These are phyloP conservation scores for Aotearoamyces nothofagi DNA, from an alignment of 2,329 filamentous ascomycete species.

Conservation along the genomic window DNA sequence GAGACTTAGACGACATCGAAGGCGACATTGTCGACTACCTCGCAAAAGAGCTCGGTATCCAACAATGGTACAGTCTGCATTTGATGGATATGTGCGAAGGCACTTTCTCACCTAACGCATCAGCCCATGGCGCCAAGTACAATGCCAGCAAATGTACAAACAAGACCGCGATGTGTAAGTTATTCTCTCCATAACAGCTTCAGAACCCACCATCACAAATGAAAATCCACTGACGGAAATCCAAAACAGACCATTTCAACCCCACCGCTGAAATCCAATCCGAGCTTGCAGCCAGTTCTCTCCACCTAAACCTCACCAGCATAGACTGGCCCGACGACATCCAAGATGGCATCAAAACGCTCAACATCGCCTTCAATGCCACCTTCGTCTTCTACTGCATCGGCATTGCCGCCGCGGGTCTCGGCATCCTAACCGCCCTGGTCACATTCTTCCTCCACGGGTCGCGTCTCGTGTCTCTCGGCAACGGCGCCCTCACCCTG, in stretches of 20 bases:
- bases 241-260: conserved; percentile 30
- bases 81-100: conserved; percentile 43
- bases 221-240: background rate
- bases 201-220: background rate
- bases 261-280: conserved; percentile 31
- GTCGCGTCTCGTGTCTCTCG: conserved; percentile 28
- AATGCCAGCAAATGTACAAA: conserved; percentile 41
- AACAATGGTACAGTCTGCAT: conserved; percentile 46
- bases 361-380: conserved; percentile 32
- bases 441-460: conserved; percentile 25
- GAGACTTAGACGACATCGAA: conserved; percentile 20
- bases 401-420: conserved; percentile 33
- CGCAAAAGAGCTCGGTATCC: conserved; percentile 32
- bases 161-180: conserved; percentile 31
- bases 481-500: conserved; percentile 32
- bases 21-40: conserved; percentile 23
- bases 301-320: conserved; percentile 29
- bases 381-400: conserved; percentile 45
- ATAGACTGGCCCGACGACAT: conserved; percentile 42
- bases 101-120: conserved; percentile 19
- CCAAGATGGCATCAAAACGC: conserved; percentile 32
- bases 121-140: conserved; percentile 24
- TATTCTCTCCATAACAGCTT: too few relatives aligned
- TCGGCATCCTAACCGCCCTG: conserved; percentile 30
- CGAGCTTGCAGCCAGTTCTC: conserved; percentile 26